A percentile compares a stretch with the other conserved stretches of the same genome.
Evolutionary conservation across 495 filamentous ascomycete genomes (phyloP).

Genomic region (Geoglossum glabrum): DNA sequence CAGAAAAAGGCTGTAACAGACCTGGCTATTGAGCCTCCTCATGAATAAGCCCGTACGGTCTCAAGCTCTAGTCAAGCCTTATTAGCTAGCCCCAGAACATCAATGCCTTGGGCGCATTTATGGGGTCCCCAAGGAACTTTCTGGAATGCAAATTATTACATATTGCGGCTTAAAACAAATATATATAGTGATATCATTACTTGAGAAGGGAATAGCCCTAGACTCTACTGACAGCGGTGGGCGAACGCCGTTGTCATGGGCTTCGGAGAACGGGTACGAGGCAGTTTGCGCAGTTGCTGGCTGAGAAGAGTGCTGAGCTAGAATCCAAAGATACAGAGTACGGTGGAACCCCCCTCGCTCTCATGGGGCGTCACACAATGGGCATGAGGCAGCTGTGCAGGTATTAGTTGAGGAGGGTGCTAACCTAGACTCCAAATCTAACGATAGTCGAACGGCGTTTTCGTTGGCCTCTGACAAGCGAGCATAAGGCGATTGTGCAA

Average conservation of each 20-base stretch:
- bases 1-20: background rate
- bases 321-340: no score
- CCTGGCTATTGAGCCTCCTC: background rate
- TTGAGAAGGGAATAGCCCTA: background rate
- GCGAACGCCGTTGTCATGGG: background rate
- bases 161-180: conserved; percentile 8
- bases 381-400: no score
- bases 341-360: no score
- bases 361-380: no score
- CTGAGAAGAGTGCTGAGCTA: no score
- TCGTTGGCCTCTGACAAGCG: no score
- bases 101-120: conserved; percentile 5
- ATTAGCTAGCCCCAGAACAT: background rate
- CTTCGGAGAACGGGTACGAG: background rate
- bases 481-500: no score
- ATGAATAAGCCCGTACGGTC: background rate
- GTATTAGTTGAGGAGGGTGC: no score
- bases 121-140: conserved; percentile 6
- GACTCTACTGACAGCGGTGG: background rate
- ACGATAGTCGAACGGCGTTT: no score
- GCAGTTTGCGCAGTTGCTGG: no score
- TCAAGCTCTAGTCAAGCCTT: background rate
- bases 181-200: background rate
- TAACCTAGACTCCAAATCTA: no score
- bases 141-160: conserved; percentile 11